Base-by-base conservation (phyloP, 192 early-diverging fungal genomes). In the Powellomyces hirtus region DNA sequence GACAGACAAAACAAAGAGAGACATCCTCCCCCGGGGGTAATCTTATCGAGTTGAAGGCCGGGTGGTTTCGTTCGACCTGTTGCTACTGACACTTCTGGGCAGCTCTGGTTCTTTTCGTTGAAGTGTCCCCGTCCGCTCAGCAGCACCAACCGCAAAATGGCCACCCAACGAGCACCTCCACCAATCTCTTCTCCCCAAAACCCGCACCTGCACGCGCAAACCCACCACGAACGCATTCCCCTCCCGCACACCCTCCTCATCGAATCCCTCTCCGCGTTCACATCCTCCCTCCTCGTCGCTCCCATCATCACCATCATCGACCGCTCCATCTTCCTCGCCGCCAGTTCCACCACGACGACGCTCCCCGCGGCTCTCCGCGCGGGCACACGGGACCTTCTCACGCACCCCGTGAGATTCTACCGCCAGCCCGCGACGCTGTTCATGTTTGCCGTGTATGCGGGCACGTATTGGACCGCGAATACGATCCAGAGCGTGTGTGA, bases 241-340 rank as follows among this genome's bases (percentile, higher is more conserved):
- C 20, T 69, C 27, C 31, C 67, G 26, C 58, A 69, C 29, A 60
- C 67, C 4, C 60, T 71, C 40, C 49, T 62, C 0, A 52, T 36
- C 11, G 69, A 71, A 56, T 2, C 52, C 20, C n/a, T 29, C 2
- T 30, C 50, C 6, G 69, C 69, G 8, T 11, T 56, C 33, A 29
- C 51, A 5, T 31, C 69, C 10, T 60, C 61, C 37, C 53, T 59
- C n/a, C 57, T 73, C 6, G 50, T 66, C 45, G 27, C 66, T 1
- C 70, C 77, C 42, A 67, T 79, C 57, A 77, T 83, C 36, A 57
- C 78, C 29, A 78, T 83, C 63, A 70, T 80, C 52, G 81, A 83
- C 67, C 62, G 69, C 2, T 52, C 76, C 40, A 83, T 83, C 38
- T 76, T 83, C 44, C 26, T 68, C 8, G 80, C 77, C 49, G 81